Evolutionary conservation across 129 eudicot genomes (phyloP), one percentile per base, ranked within the genome.

Genomic region (Chrysanthemum lavandulifolium): DNA sequence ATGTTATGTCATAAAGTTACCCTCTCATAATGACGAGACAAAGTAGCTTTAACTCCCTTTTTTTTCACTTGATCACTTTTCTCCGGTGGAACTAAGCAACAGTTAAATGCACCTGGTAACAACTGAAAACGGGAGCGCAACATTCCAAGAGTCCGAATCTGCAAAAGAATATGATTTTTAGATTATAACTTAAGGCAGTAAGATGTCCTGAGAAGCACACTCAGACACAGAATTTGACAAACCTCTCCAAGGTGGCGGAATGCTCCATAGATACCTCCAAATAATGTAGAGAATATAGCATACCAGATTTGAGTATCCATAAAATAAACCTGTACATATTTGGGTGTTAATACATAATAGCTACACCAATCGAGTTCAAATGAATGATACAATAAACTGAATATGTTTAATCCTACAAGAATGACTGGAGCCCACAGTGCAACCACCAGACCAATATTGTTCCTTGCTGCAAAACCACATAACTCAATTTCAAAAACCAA

Each of bases 161-260:
- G 84, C 61, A 83, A 33, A 4, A 61, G n/a, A 77, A 25, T 63
- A 55, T 13, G 58, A 10, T 14, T 48, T 75, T 67, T 57, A 76
- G 78, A 65, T 33, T 12, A 67, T 36, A 48, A 78, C 55, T 43
- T 50, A 4, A 48, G 48, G 71, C 65, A 70, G 52, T 14, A 5
- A 55, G 52, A 50, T 56, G 43, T 57, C 71, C 25, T 54, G 23
- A 49, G 31, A 29, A 29, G 31, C 31, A 29, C 31, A 29, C 69
- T 40, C n/a, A 49, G 16, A 68, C 33, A 61, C 11, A 68, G 49
- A 69, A 10, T 27, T 27, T 49, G 13, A 45, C 87, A 76, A 59
- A 95, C 99, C 96, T 95, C 99, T 81, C 99, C 99, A 64, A 95
- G 96, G 25, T 96, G 97, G 63, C 95, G 97, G 81, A 90, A 95